Base-by-base conservation (phyloP, 1,284 basidiomycete genomes). In the Blastosporella zonata region DNA sequence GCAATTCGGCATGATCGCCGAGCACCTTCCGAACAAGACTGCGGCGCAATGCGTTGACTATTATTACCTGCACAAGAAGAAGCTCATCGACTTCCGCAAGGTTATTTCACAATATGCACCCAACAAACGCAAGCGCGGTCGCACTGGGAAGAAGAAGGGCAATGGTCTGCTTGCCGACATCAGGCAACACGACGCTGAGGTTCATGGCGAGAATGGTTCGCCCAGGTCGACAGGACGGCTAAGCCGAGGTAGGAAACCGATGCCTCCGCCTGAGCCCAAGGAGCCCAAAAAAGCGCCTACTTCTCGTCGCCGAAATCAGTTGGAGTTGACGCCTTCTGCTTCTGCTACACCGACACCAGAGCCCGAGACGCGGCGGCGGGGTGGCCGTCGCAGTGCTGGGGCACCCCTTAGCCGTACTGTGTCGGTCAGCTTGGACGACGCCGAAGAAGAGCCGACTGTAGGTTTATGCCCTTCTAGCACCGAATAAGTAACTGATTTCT, bases 31-130 rank as follows among this genome's bases (percentile, higher is more conserved):
- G 1, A 78, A 93, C 75, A 98, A 97, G 76, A 87, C 90, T 2
- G 74, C 90, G 0, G 72, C 84, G 0, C 90, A 97, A 77, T 97
- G 95, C 64, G 91, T 98, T 35, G 79, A 87, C 42, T 97, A 86
- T 69, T 98, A 98, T 69, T 98, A 98, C 69, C 74, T 96, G 51
- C 92, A 94, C 70, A 98, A 98, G 77, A 93, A 96, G 69, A 78
- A 77, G 59, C 67, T 78, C 35, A 85, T 93, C 62, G 88, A 95
- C 67, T 96, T 94, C 70, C 84, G 91, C 48, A 79, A 85, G 59
- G 79, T 84, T 9, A 74, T 91, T 17, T 69, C 79, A 45, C 77
- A 77, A 59, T 79, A 79, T 59, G 82, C 79, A n/a, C 77, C 78
- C 1, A 80, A 77, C 49, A 84, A 84, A 61, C 74, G 84, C 45